Evolutionary conservation across 1,284 basidiomycete genomes (phyloP).

Genomic region (Austroboletus novae-zelandiae): DNA sequence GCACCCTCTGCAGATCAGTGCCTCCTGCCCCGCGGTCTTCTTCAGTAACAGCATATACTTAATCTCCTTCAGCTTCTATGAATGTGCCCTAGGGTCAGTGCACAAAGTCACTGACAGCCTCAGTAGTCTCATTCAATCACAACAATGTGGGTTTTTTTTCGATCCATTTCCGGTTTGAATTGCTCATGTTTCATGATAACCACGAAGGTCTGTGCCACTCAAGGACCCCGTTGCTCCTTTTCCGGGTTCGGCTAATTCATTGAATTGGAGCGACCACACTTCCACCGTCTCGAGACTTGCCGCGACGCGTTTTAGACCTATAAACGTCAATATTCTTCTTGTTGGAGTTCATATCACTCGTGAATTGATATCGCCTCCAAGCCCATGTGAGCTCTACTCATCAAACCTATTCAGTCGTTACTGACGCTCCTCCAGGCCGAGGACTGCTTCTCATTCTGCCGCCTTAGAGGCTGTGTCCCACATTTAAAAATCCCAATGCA

Average conservation of each 20-base stretch:
- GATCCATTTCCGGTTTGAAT: neutral
- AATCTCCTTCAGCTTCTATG: neutral
- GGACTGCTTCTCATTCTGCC: neutral
- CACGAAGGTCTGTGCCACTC: neutral
- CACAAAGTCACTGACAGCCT: conserved; percentile 3
- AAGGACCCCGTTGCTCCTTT: neutral
- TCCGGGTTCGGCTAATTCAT: neutral
- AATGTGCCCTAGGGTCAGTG: conserved; percentile 1
- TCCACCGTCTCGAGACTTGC: neutral
- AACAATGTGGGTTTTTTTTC: neutral
- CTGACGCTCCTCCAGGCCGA: conserved; percentile 2
- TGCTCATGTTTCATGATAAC: neutral
- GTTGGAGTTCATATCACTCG: neutral
- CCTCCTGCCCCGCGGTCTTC: neutral
- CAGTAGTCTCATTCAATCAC: conserved; percentile 19
- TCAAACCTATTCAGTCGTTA: neutral
- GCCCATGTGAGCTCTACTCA: neutral
- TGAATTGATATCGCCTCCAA: neutral
- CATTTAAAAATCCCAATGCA: conserved; percentile 6
- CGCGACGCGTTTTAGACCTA: neutral
- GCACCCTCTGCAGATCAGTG: neutral
- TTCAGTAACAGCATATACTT: neutral
- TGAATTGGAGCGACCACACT: neutral
- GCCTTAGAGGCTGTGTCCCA: conserved; percentile 16
- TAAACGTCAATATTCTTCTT: neutral